Conservation (phyloP, 345 rosid genomes). For the Populus pruinosa region DNA sequence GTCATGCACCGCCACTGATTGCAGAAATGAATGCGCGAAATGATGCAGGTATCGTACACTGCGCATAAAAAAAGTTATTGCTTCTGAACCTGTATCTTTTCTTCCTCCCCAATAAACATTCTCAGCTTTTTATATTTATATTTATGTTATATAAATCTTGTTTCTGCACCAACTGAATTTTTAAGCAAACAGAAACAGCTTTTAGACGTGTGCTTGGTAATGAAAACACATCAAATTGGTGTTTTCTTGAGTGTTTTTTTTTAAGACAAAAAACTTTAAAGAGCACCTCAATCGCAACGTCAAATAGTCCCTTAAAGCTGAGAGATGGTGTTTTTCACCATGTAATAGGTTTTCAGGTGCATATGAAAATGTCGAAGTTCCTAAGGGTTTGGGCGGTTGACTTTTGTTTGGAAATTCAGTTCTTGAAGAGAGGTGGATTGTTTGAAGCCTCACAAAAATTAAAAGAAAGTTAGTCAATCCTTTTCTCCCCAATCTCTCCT, state of each 20-base stretch:
- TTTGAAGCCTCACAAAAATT: conserved; percentile 74
- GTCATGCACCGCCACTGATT: neutral
- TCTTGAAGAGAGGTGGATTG: conserved; percentile 52
- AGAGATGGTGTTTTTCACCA: too few species aligned
- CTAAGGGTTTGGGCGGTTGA: neutral
- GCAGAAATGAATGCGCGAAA: neutral
- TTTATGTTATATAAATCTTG: neutral
- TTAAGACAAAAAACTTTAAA: too few species aligned
- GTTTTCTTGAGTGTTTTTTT: too few species aligned
- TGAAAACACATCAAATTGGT: too few species aligned
- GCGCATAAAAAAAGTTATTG: neutral
- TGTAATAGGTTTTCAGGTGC: neutral
- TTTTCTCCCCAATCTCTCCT: neutral
- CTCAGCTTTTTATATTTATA: neutral
- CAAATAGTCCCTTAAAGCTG: too few species aligned
- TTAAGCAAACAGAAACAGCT: neutral
- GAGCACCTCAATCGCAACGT: too few species aligned
- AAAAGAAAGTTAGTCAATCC: conserved; percentile 55
- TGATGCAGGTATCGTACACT: neutral
- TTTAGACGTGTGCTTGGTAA: too few species aligned
- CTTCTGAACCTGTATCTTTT: neutral
- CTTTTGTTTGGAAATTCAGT: conserved; percentile 36
- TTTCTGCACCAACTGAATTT: neutral
- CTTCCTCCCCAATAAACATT: neutral
- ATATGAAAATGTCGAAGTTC: neutral